Evolutionary conservation across 345 rosid genomes (phyloP), one percentile per base, ranked within the genome.

Genomic region (Boechera retrofracta): DNA sequence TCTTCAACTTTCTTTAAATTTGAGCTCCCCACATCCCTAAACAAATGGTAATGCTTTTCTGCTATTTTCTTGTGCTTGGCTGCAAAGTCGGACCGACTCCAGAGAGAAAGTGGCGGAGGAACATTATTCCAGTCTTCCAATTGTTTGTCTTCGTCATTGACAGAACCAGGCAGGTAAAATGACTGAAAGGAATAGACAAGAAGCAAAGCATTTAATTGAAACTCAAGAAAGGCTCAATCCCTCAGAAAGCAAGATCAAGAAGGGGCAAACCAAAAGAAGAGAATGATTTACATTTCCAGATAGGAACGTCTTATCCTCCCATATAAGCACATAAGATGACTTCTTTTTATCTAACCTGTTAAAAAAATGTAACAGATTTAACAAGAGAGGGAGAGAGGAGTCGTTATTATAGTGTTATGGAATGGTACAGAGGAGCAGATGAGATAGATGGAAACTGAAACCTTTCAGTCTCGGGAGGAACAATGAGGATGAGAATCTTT

Each of bases 91-190:
- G 33, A 77, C 60, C 82, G 94, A 71, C 99, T 95, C 98, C 99
- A 95, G 63, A 95, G 99, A 83, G 84, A 89, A 33, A 92, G 94
- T 32, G 81, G 86, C 3, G 99, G 97, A 7, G 97, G 64, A 21
- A 51, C 78, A 53, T 39, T 0, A 78, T 92, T 95, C 96, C 98
- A 95, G 75, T 87, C 89, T 7, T 88, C 95, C 81, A 90, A 67
- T 74, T 85, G 91, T 68, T 87, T 89, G 82, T 92, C 92, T 69
- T 83, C 83, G 29, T 60, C 83, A 84, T 83, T 87, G 69, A 89
- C 74, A 54, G 97, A 90, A 21, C 98, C 99, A 47, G 99, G 98
- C 74, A 92, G 85, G 84, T 92, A 94, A 80, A 90, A 92, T 38
- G 99, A 90, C 98, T 94, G 92, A 48, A 77, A 77, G 39, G 62